Base-by-base conservation (phyloP, 495 filamentous ascomycete species). In the Platismatia glauca region DNA sequence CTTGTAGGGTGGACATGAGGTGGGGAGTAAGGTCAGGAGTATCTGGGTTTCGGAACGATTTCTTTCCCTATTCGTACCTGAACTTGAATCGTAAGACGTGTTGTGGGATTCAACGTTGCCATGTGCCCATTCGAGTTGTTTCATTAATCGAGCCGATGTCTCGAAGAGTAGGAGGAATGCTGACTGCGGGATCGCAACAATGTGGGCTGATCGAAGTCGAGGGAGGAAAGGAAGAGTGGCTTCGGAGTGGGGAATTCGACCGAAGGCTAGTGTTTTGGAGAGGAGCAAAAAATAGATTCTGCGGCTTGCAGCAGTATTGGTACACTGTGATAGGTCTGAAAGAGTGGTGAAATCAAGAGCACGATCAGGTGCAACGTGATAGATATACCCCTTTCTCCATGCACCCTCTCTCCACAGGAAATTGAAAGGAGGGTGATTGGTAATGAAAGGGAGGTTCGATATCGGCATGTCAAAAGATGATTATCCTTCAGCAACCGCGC, bases 401-500 rank as follows among this genome's bases (percentile, higher is more conserved):
- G 88, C 91, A 96, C 90, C 82, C 77, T 77, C 65, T 77, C 78
- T 74, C 83, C 82, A 84, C 78, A 63, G 78, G n/a, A 70, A 71
- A 77, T 64, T 76, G 79, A 80, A 80, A 76, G 74, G 72, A 79
- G 76, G 78, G 87, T 90, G 90, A 89, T 96, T 94, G 91, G 89
- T 95, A 95, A 92, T 88, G 83, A 85, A 82, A 78, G 82, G 84
- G 86, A 74, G 69, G 53, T 79, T 77, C 29, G 72, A 72, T 67
- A 69, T 98, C 86, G 94, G 94, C 94, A 98, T 89, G 91, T 86
- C 75, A 79, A 79, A 53, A 80, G 80, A 86, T 78, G 73, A 79
- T 72, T 76, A 88, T 93, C 94, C 94, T 97, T 97, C 93, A 97
- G 89, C 88, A 85, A 71, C 76, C 80, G 84, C 82, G 84, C 89